A percentile compares a stretch with the other conserved stretches of the same genome.
Evolutionary conservation across 148 eudicot species (phyloP).

Genomic region (Persicaria tinctoria): DNA sequence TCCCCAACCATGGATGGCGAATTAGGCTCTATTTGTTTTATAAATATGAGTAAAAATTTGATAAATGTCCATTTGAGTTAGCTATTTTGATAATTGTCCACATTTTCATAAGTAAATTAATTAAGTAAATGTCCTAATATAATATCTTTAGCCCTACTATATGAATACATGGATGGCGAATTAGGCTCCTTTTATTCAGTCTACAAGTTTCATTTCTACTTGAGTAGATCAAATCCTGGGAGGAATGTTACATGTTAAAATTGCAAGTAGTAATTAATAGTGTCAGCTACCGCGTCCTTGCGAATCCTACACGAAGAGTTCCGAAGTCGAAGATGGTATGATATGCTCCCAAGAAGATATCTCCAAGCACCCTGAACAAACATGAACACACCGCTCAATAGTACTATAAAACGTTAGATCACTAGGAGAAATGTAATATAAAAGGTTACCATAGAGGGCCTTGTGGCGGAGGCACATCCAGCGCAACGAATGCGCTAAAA

Average conservation of each 20-base stretch:
- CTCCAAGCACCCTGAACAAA: slow-evolving; percentile 39
- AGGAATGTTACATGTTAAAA: background rate
- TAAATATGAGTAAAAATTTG: no score
- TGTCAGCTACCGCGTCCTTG: slow-evolving; percentile 4
- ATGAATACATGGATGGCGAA: no score
- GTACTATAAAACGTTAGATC: background rate
- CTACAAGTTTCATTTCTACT: background rate
- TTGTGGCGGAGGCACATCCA: slow-evolving; percentile 40
- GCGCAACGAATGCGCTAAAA: slow-evolving; percentile 34
- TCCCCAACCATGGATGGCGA: no score
- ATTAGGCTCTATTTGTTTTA: no score
- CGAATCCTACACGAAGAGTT: slow-evolving; percentile 36
- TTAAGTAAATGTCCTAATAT: no score
- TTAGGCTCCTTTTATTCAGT: background rate
- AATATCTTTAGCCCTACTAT: no score
- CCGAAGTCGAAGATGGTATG: slow-evolving; percentile 45
- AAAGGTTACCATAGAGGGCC: slow-evolving; percentile 43
- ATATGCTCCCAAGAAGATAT: slow-evolving; percentile 39
- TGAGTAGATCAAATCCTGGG: background rate
- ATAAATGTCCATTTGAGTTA: no score
- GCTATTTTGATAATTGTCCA: no score
- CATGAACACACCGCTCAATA: background rate
- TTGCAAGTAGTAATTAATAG: background rate
- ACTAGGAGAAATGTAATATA: background rate
- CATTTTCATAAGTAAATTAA: no score